Base-by-base conservation (phyloP, 2,329 filamentous ascomycete species). In the Hirsutella rhossiliensis region DNA sequence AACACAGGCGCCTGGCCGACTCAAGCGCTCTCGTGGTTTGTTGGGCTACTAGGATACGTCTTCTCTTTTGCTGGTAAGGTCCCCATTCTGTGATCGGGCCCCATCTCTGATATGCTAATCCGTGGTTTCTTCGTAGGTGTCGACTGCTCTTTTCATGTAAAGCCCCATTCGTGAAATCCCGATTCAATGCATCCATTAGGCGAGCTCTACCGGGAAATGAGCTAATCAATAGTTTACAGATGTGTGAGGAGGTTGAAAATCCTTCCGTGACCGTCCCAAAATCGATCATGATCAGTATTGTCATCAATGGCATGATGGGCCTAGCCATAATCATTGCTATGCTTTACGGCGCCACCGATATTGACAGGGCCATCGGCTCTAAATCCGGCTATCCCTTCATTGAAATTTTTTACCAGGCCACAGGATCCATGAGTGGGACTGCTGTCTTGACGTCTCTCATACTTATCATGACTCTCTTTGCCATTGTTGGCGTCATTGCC, bases 381-480 rank as follows among this genome's bases (percentile, higher is more conserved):
- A 62, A 63, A 0, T 74, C 73, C 0, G 67, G 67, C 1, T 76
- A 73, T 40, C 76, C 78, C 0, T 78, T 78, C 48, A 78, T 82
- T 52, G 65, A 76, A 41, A 67, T 79, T 19, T 78, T 78, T 46
- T 65, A 65, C 48, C 66, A 75, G 31, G 68, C 68, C 2, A 72
- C 73, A 2, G 58, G 65, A 2, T 71, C 67, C 17, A 56, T 64
- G 3, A 66, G 64, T 2, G 73, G 68, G 0, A 67, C 73, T 0
- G 67, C 68, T 2, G 65, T 69, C 18, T 74, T 77, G 67, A 63
- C 66, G 0, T 56, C 63, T 5, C 64, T 78, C 17, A 57, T 76
- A 3, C 62, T 75, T 4, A 55, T 75, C 17, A 67, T 73, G 28
- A 58, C 69, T 5, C 65, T 67, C 1, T 69, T 65, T 17, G 68